Percentiles rank a stretch among this genome's conserved stretches.
These are phyloP conservation scores for Neocucurbitaria cava DNA, from an alignment of 2,329 filamentous ascomycete genomes.

Conservation along the genomic window DNA sequence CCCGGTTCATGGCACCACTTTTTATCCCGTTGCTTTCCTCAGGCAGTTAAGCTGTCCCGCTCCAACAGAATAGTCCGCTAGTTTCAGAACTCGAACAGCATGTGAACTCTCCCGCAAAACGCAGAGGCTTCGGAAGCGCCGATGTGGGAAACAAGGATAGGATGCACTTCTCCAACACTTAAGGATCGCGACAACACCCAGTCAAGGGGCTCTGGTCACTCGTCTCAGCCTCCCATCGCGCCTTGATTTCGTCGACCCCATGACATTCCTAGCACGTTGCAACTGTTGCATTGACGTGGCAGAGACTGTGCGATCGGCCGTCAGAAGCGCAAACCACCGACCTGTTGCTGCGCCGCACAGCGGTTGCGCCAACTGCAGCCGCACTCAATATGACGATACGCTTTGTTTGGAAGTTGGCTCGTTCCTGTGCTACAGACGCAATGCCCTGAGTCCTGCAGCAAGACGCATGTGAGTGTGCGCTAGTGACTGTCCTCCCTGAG, in stretches of 20 bases:
- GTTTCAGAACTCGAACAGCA: constrained; percentile 12
- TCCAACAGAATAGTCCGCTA: constrained; percentile 4
- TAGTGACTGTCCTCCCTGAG: constrained; percentile 6
- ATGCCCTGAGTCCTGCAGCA: constrained; percentile 12
- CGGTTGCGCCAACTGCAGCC: constrained; percentile 1
- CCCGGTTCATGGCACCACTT: constrained; percentile 3
- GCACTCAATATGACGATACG: constrained; percentile 10
- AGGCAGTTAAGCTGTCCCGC: constrained; percentile 10
- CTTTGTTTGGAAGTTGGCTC: constrained; percentile 16
- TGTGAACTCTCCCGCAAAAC: constrained; percentile 5
- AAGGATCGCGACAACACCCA: constrained; percentile 3
- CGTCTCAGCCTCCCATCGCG: constrained; percentile 2
- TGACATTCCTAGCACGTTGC: constrained; percentile 10
- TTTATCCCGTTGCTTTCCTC: constrained; percentile 6
- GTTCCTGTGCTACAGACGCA: constrained; percentile 17
- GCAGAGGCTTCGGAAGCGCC: constrained; percentile 7
- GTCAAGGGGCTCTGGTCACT: constrained; percentile 6
- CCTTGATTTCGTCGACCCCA: constrained; percentile 4
- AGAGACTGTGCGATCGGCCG: constrained; percentile 2
- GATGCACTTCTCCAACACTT: background rate
- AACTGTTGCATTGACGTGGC: constrained; percentile 16
- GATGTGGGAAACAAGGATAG: constrained; percentile 10
- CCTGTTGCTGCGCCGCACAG: constrained; percentile 1
- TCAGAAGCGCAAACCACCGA: constrained; percentile 4
- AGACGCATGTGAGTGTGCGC: constrained; percentile 17